A percentile compares a stretch with the other conserved stretches of the same genome.
phyloP scores from a whole-genome alignment of 78 protist species.

The Chrysochromulina tobinii region DNA sequence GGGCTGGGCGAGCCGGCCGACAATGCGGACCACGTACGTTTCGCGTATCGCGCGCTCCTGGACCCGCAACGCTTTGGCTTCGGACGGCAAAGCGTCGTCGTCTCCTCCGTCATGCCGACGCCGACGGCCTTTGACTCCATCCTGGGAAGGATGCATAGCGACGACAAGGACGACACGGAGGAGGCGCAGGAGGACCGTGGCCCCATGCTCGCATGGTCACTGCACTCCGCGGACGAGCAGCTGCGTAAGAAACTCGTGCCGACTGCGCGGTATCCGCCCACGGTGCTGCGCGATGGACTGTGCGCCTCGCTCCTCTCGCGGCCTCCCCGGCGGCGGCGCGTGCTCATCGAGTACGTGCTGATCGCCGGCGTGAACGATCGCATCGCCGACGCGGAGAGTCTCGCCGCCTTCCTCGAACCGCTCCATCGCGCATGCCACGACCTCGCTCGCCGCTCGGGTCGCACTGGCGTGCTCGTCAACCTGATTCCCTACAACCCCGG shows the following conservation, averaged over 20 bases:
- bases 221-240: constrained; percentile 56
- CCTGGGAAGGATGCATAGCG: neutral
- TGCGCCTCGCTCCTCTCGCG: neutral
- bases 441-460: neutral
- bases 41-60: neutral
- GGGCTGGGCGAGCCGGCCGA: constrained; percentile 74
- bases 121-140: neutral
- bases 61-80: constrained; percentile 33
- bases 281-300: neutral
- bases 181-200: neutral
- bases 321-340: neutral
- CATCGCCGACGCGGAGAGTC: constrained; percentile 26
- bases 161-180: neutral
- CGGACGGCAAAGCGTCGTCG: neutral
- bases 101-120: constrained; percentile 55
- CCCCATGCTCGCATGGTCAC: constrained; percentile 52
- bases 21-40: constrained; percentile 37
- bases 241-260: constrained; percentile 54
- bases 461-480: constrained; percentile 33
- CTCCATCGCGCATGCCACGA: neutral
- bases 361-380: constrained; percentile 49
- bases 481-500: constrained; percentile 60
- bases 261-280: neutral
- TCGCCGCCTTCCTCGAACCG: constrained; percentile 4
- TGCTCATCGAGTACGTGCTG: constrained; percentile 53